Evolutionary conservation across 495 filamentous ascomycete species (phyloP).

Genomic region (Penicillium bovifimosum): DNA sequence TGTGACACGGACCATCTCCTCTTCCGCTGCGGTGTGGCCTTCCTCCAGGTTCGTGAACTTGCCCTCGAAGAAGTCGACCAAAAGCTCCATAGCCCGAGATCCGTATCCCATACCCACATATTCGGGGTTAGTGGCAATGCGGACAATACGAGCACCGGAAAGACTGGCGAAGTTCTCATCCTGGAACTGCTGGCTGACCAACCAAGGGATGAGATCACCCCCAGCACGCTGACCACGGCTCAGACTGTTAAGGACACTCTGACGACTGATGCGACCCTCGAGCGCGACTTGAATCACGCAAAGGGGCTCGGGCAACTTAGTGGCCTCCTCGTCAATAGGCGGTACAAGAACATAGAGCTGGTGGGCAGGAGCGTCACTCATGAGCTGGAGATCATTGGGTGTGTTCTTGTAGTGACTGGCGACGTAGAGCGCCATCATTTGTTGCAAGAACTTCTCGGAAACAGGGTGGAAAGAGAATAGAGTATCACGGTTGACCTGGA

Average conservation of each 20-base stretch:
- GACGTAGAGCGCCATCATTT: slow-evolving; percentile 98
- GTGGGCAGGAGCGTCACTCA: slow-evolving; percentile 96
- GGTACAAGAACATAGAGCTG: slow-evolving; percentile 94
- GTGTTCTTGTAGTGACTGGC: slow-evolving; percentile 98
- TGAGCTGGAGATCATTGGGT: slow-evolving; percentile 93
- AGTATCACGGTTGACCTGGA: slow-evolving; percentile 93
- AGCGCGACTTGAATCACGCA: slow-evolving; percentile 93
- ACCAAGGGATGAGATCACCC: slow-evolving; percentile 96
- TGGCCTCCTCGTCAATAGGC: slow-evolving; percentile 70
- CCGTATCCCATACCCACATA: slow-evolving; percentile 95
- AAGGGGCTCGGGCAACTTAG: slow-evolving; percentile 83
- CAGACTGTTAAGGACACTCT: slow-evolving; percentile 84
- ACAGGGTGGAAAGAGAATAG: slow-evolving; percentile 97
- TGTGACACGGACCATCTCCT: slow-evolving; percentile 71
- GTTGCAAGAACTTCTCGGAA: slow-evolving; percentile 94
- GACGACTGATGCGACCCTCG: slow-evolving; percentile 88
- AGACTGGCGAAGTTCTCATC: slow-evolving; percentile 94
- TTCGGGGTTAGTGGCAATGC: slow-evolving; percentile 95
- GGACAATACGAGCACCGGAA: slow-evolving; percentile 86
- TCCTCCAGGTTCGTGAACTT: slow-evolving; percentile 83
- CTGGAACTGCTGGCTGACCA: slow-evolving; percentile 97
- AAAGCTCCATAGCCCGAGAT: slow-evolving; percentile 74
- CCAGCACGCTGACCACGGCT: slow-evolving; percentile 85
- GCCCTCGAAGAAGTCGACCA: slow-evolving; percentile 90
- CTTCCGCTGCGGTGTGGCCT: slow-evolving; percentile 39